Conservation (phyloP, 2,329 filamentous ascomycete genomes). For the Hypoxylon sp. region DNA sequence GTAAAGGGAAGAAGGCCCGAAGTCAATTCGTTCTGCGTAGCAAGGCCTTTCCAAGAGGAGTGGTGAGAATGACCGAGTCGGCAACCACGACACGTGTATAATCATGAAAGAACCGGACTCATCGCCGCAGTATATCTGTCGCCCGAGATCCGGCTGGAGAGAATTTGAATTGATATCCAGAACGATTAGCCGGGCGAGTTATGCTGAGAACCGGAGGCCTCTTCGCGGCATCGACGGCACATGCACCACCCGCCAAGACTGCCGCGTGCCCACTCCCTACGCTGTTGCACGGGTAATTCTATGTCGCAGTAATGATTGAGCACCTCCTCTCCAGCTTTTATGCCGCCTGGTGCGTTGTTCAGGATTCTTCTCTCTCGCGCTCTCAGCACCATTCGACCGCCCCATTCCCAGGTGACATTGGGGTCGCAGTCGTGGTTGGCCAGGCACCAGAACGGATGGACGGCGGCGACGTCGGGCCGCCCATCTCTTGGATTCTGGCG, state of each 20-base stretch:
- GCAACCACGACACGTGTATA: conserved; percentile 48
- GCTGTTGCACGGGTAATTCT: conserved; percentile 78
- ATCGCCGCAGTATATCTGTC: conserved; percentile 24
- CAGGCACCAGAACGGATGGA: conserved; percentile 95
- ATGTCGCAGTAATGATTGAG: conserved; percentile 96
- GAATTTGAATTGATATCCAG: conserved; percentile 1
- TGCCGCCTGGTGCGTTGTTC: conserved; percentile 66
- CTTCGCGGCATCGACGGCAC: conserved; percentile 84
- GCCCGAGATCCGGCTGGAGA: conserved; percentile 10
- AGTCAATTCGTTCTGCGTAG: conserved; percentile 16
- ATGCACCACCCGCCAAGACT: conserved; percentile 90
- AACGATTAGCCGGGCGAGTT: conserved; percentile 36
- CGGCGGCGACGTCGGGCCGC: conserved; percentile 89
- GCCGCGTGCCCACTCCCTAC: conserved; percentile 89
- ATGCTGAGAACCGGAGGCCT: conserved; percentile 61
- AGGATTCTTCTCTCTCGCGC: conserved; percentile 69
- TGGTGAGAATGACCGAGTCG: conserved; percentile 28
- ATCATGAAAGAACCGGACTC: conserved; percentile 45
- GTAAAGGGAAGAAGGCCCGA: conserved; percentile 1
- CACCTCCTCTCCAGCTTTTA: conserved; percentile 85
- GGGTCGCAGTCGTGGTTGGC: conserved; percentile 97
- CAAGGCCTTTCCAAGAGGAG: conserved; percentile 22
- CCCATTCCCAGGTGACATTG: conserved; percentile 95
- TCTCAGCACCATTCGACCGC: conserved; percentile 79
- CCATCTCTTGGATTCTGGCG: conserved; percentile 81